phyloP scores from a whole-genome alignment of 2,329 filamentous ascomycete species.

The Conoideocrella luteorostrata region DNA sequence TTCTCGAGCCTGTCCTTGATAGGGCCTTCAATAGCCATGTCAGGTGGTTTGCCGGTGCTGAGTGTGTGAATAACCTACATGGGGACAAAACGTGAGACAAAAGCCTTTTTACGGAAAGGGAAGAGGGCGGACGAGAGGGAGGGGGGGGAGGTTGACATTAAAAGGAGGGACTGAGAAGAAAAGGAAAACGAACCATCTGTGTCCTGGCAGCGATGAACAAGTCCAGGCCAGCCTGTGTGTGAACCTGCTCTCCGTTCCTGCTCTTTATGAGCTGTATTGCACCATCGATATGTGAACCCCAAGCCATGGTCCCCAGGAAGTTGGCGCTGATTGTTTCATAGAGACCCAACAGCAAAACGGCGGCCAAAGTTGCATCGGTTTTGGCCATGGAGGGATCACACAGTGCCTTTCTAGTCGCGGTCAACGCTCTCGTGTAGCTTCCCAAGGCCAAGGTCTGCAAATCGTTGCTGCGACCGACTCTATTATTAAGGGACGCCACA shows the following conservation, averaged over 20 bases:
- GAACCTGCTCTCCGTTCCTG: not conserved
- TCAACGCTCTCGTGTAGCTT: not conserved
- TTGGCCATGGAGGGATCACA: not conserved
- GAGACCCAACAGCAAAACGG: not conserved
- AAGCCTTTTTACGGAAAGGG: too few species aligned
- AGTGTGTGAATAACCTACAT: constrained; percentile 1
- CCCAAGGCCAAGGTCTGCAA: not conserved
- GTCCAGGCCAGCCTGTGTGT: not conserved
- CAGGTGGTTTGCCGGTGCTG: not conserved
- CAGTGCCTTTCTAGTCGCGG: not conserved
- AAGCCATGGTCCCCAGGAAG: not conserved
- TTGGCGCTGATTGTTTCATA: not conserved
- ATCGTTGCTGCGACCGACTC: not conserved
- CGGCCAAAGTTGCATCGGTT: not conserved
- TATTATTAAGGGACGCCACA: not conserved
- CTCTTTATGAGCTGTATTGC: not conserved
- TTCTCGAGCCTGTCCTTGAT: not conserved
- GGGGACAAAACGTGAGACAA: too few species aligned
- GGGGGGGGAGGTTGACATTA: too few species aligned
- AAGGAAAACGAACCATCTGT: too few species aligned
- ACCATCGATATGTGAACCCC: constrained; percentile 1
- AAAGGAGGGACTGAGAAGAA: too few species aligned
- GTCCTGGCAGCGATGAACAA: not conserved
- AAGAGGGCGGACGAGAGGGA: too few species aligned
- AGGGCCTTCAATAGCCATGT: not conserved